phyloP scores from a whole-genome alignment of 2,329 filamentous ascomycete species.

The Phyllosticta paracitricarpa region DNA sequence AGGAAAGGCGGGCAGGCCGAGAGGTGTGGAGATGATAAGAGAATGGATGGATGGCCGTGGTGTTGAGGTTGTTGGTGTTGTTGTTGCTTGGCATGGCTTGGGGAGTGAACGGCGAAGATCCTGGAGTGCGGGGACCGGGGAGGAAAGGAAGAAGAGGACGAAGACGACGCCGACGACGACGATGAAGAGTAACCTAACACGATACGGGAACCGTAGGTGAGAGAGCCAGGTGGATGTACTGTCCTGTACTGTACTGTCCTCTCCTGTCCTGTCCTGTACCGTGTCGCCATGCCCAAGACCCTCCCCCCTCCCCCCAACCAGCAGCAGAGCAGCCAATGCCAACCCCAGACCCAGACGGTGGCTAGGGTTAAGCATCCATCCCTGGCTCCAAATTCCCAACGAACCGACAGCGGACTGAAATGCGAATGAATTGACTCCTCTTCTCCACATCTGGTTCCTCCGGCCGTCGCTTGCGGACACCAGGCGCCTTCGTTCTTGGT shows the following conservation, averaged over 20 bases:
- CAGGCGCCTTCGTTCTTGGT: no score
- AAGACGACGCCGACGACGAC: neutral
- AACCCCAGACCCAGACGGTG: neutral
- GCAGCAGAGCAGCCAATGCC: neutral
- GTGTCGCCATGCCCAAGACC: no score
- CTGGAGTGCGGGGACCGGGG: neutral
- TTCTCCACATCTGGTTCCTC: neutral
- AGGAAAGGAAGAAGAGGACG: neutral
- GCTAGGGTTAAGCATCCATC: neutral
- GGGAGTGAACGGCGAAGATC: neutral
- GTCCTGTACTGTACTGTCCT: no score
- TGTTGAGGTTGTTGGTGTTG: neutral
- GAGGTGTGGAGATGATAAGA: neutral
- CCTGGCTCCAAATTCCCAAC: neutral
- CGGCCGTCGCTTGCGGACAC: neutral
- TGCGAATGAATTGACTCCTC: neutral
- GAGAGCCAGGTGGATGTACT: no score
- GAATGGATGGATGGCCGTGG: neutral
- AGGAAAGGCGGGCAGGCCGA: neutral
- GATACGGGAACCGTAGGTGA: no score
- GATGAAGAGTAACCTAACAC: neutral
- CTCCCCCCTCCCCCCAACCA: no score
- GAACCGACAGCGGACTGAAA: neutral
- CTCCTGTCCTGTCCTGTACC: no score
- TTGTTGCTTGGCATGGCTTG: neutral